phyloP scores from a whole-genome alignment of 257 asterid genomes.

The Sherardia arvensis region DNA sequence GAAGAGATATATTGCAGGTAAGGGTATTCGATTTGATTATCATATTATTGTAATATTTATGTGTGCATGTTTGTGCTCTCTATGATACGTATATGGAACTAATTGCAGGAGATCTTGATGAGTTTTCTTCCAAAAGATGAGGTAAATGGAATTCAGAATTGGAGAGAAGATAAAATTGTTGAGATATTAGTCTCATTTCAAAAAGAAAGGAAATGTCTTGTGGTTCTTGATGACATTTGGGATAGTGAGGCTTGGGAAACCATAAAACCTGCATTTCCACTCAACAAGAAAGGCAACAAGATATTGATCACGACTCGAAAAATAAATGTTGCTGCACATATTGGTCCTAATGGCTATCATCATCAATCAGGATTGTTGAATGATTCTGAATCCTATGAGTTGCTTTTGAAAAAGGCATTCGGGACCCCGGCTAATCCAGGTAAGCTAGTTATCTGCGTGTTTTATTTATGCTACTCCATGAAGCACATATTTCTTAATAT shows the following conservation, averaged over 20 bases:
- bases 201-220: not conserved
- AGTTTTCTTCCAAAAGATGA: not conserved
- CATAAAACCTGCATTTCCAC: constrained; percentile 5
- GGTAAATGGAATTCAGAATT: not conserved
- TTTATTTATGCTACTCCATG: too few species aligned
- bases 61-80: too few species aligned
- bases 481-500: too few species aligned
- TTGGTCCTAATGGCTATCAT: not conserved
- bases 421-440: not conserved
- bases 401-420: not conserved
- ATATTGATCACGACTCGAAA: constrained; percentile 7
- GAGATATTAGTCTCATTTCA: not conserved
- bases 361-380: not conserved
- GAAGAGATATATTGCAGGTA: not conserved
- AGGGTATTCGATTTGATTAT: too few species aligned
- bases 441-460: not conserved
- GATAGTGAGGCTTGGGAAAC: not conserved
- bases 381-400: not conserved
- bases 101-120: constrained; percentile 1
- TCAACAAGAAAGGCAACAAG: not conserved
- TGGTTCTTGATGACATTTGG: constrained; percentile 9
- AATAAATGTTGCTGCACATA: not conserved
- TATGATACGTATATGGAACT: too few species aligned
- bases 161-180: not conserved
- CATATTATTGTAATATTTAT: too few species aligned